Percentiles rank a stretch among this genome's conserved stretches.
phyloP scores from a whole-genome alignment of 768 basidiomycete genomes.

The Mycena floridula region DNA sequence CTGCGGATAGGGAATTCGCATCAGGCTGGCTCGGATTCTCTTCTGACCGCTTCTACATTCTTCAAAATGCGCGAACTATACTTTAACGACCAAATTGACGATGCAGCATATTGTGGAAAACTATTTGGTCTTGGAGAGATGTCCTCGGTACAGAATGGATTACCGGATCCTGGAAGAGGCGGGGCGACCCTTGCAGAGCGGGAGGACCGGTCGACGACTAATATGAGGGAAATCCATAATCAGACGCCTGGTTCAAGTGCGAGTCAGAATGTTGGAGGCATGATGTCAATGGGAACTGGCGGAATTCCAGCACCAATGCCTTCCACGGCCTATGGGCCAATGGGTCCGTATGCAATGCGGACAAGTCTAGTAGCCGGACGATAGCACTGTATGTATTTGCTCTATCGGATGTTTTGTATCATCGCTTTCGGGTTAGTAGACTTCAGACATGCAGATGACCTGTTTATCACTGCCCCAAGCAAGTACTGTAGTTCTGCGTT shows the following conservation, averaged over 20 bases:
- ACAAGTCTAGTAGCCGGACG: conserved; percentile 52
- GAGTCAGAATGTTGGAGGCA: conserved; percentile 14
- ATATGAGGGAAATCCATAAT: conserved; percentile 44
- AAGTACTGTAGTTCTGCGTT: no score
- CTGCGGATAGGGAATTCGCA: conserved; percentile 86
- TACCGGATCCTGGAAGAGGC: conserved; percentile 58
- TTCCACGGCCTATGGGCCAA: conserved; percentile 51
- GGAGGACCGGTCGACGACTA: conserved; percentile 52
- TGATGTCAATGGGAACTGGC: conserved; percentile 43
- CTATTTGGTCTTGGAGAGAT: conserved; percentile 82
- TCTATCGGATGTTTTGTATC: no score
- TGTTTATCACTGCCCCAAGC: no score
- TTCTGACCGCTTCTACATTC: conserved; percentile 89
- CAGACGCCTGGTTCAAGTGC: conserved; percentile 35
- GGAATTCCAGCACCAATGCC: conserved; percentile 39
- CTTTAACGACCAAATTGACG: conserved; percentile 87
- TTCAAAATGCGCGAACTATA: conserved; percentile 94
- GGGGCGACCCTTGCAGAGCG: conserved; percentile 80
- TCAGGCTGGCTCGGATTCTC: conserved; percentile 96
- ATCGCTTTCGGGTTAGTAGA: no score
- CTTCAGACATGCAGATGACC: no score
- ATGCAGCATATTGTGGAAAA: conserved; percentile 74
- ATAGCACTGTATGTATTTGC: conserved; percentile 22
- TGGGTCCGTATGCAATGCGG: conserved; percentile 62
- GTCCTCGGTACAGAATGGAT: conserved; percentile 60